Evolutionary conservation across 768 basidiomycete species (phyloP).

Genomic region (Boletus sensibilis): DNA sequence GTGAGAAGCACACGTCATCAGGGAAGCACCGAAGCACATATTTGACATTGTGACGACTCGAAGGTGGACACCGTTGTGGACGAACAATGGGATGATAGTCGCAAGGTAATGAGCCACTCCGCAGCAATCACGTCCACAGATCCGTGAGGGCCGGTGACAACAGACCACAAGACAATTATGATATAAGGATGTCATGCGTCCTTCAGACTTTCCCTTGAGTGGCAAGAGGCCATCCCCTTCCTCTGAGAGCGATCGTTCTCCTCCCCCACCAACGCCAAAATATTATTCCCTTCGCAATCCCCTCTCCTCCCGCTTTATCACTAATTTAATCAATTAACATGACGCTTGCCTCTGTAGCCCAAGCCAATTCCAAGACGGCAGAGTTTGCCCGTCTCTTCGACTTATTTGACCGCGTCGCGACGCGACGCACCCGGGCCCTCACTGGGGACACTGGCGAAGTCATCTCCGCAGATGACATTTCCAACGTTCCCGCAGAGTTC

Average conservation of each 20-base stretch:
- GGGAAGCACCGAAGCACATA: neutral
- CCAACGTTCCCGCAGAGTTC: constrained; percentile 29
- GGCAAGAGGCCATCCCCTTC: constrained; percentile 1
- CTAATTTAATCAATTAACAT: constrained; percentile 17
- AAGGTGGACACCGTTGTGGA: constrained; percentile 7
- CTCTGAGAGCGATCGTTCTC: neutral
- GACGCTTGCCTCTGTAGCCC: constrained; percentile 16
- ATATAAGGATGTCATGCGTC: constrained; percentile 18
- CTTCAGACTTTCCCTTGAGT: neutral
- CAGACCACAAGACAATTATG: constrained; percentile 14
- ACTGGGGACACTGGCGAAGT: constrained; percentile 14
- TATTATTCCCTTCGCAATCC: neutral
- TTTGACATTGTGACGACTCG: neutral
- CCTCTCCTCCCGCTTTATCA: neutral
- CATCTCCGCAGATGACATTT: constrained; percentile 33
- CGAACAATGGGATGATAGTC: constrained; percentile 12
- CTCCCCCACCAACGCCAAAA: neutral
- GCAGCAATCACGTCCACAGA: constrained; percentile 12
- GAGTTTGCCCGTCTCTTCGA: constrained; percentile 56
- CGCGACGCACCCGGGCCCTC: constrained; percentile 37
- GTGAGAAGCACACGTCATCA: neutral
- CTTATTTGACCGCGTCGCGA: constrained; percentile 53
- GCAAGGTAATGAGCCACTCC: constrained; percentile 23
- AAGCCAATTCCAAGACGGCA: constrained; percentile 40
- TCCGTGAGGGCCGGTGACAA: neutral